Percentiles rank a stretch among this genome's conserved stretches.
Evolutionary conservation across 371 early-diverging fungal genomes (phyloP).

Genomic region (Choanephora cucurbitarum): DNA sequence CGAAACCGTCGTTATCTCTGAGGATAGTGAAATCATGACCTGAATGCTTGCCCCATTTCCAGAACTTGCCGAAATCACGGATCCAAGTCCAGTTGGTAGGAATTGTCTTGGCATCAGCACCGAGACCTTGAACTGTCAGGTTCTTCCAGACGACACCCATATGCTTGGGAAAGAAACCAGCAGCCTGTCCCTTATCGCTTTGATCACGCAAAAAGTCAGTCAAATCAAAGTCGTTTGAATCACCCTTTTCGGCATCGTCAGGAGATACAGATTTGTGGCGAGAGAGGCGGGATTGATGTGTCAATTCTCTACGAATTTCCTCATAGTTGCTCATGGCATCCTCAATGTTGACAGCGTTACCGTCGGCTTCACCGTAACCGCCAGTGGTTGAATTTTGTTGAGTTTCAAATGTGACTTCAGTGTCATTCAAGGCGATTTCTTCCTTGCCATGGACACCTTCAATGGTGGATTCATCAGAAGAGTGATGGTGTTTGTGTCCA

Average conservation of each 20-base stretch:
- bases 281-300: conserved; percentile 41
- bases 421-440: conserved; percentile 17
- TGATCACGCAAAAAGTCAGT: conserved; percentile 32
- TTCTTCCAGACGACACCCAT: conserved; percentile 55
- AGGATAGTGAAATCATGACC: conserved; percentile 46
- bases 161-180: conserved; percentile 48
- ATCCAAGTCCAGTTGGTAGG: conserved; percentile 33
- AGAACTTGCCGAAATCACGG: conserved; percentile 24
- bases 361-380: conserved; percentile 44
- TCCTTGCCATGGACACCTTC: conserved; percentile 28
- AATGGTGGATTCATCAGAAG: conserved; percentile 26
- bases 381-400: conserved; percentile 10
- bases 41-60: conserved; percentile 35
- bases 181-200: conserved; percentile 19
- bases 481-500: conserved; percentile 16
- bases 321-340: conserved; percentile 47
- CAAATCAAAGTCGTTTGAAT: conserved; percentile 29
- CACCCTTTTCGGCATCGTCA: conserved; percentile 30
- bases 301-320: conserved; percentile 49
- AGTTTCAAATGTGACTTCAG: conserved; percentile 11
- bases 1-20: conserved; percentile 47
- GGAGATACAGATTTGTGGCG: conserved; percentile 23
- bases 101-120: conserved; percentile 35
- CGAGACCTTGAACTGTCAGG: conserved; percentile 51
- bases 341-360: conserved; percentile 51